Conservation (phyloP, 345 rosid genomes). For the Physaria fendleri region DNA sequence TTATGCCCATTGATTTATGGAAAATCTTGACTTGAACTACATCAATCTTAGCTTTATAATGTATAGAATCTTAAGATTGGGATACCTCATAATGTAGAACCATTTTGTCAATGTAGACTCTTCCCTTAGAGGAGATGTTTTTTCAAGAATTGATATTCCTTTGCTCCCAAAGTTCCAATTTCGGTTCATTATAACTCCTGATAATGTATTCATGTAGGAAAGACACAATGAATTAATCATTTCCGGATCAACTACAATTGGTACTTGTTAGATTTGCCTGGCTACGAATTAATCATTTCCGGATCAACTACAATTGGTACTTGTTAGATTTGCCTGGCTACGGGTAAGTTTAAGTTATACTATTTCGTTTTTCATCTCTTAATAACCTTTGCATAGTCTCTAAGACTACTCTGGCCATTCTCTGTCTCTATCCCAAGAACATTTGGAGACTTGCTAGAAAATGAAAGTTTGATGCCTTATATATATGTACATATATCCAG, state of each 20-base stretch:
- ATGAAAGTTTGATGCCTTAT: background rate
- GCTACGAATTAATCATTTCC: slow-evolving; percentile 94
- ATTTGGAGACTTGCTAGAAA: background rate
- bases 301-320: slow-evolving; percentile 84
- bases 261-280: slow-evolving; percentile 95
- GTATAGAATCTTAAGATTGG: too few species aligned
- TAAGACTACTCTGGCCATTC: background rate
- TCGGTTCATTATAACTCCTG: background rate
- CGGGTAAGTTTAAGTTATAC: slow-evolving; percentile 52
- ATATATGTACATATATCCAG: slow-evolving; percentile 43
- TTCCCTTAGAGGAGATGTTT: too few species aligned
- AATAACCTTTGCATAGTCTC: too few species aligned
- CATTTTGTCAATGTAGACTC: too few species aligned
- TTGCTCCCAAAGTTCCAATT: too few species aligned
- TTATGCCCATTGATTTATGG: background rate
- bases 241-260: slow-evolving; percentile 82
- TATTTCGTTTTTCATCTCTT: too few species aligned
- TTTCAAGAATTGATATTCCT: too few species aligned
- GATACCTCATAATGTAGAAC: too few species aligned
- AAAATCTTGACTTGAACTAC: background rate
- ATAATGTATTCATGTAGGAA: slow-evolving; percentile 45
- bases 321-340: slow-evolving; percentile 98
- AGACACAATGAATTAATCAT: slow-evolving; percentile 97
- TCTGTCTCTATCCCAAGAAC: background rate
- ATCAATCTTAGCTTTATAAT: too few species aligned